Percentiles rank a stretch among this genome's conserved stretches.
Evolutionary conservation across 805 yeast species (phyloP).

Genomic region (Myxozyma udenii): DNA sequence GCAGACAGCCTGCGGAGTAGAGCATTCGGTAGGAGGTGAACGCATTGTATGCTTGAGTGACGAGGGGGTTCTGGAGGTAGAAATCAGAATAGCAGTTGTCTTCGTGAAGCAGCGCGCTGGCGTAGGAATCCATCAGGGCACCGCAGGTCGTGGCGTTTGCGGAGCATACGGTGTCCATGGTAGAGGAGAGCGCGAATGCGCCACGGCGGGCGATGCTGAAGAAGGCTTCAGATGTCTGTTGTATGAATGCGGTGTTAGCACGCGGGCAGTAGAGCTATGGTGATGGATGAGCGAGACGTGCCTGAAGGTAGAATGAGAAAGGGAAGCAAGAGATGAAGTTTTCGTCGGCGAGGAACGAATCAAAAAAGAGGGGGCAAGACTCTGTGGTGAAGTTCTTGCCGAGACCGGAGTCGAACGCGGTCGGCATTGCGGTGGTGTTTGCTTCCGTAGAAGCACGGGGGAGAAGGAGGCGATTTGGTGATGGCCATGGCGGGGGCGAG

Average conservation of each 20-base stretch:
- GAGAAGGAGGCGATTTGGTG: background rate
- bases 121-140: conserved; percentile 30
- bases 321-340: conserved; percentile 35
- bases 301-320: conserved; percentile 35
- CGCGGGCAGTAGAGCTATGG: too few species aligned
- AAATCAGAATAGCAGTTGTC: conserved; percentile 32
- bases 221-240: conserved; percentile 34
- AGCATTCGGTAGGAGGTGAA: conserved; percentile 34
- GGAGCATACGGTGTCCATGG: conserved; percentile 34
- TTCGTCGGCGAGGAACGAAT: conserved; percentile 30
- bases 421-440: conserved; percentile 7
- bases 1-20: conserved; percentile 35
- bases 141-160: conserved; percentile 31
- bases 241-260: too few species aligned
- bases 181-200: conserved; percentile 27
- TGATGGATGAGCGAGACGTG: conserved; percentile 1
- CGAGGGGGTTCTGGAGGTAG: conserved; percentile 33
- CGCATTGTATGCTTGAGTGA: conserved; percentile 33
- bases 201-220: conserved; percentile 34
- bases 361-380: conserved; percentile 34
- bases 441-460: too few species aligned
- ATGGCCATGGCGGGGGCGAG: background rate
- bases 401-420: conserved; percentile 37
- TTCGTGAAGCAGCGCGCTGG: conserved; percentile 17
- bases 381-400: conserved; percentile 33